Percentiles rank a stretch among this genome's conserved stretches.
Conservation (phyloP, 495 filamentous ascomycete species). For the Penicillium canescens region DNA sequence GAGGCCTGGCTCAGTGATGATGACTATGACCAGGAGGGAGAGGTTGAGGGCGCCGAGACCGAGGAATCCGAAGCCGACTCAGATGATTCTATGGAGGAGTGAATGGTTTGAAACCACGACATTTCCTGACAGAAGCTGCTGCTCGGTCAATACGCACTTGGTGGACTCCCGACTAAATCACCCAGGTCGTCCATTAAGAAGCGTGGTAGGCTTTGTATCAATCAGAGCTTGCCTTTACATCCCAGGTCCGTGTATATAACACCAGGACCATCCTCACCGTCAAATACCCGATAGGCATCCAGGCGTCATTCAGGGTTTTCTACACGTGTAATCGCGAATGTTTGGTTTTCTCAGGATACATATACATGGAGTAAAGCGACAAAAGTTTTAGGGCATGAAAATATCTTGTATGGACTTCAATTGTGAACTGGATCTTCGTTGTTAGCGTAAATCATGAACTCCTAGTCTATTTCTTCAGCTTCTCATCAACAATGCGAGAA, state of each 20-base stretch:
- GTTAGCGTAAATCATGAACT: slow-evolving; percentile 11
- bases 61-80: slow-evolving; percentile 25
- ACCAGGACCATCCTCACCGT: slow-evolving; percentile 12
- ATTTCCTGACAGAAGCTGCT: neutral
- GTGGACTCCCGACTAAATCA: neutral
- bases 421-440: slow-evolving; percentile 15
- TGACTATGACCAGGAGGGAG: slow-evolving; percentile 57
- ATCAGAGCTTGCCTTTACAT: neutral
- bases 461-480: slow-evolving; percentile 45
- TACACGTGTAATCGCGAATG: slow-evolving; percentile 2
- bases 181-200: neutral
- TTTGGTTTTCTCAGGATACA: slow-evolving; percentile 8
- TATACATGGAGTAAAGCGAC: slow-evolving; percentile 19
- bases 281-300: slow-evolving; percentile 12
- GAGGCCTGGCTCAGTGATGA: slow-evolving; percentile 65
- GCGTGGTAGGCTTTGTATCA: neutral
- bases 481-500: slow-evolving; percentile 72
- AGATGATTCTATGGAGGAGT: slow-evolving; percentile 45
- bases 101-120: slow-evolving; percentile 4
- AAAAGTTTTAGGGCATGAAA: slow-evolving; percentile 16
- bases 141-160: neutral
- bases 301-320: slow-evolving; percentile 11
- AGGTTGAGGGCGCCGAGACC: slow-evolving; percentile 50
- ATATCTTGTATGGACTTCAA: slow-evolving; percentile 11
- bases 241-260: neutral